phyloP scores from a whole-genome alignment of 2,329 filamentous ascomycete genomes.

The Ophiosphaerella korrae region DNA sequence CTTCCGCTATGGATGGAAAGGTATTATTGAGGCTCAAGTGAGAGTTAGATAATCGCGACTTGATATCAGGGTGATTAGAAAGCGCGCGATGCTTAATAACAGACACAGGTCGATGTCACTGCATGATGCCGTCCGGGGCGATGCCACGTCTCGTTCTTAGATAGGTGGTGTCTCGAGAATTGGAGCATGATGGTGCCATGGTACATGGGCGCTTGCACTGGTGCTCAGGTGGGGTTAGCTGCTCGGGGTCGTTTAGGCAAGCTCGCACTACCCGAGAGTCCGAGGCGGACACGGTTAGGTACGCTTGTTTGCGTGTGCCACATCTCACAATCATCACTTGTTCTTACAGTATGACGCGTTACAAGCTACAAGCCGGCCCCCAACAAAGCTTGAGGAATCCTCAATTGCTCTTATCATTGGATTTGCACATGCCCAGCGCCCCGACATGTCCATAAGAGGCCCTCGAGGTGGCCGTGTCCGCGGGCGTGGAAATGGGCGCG shows the following conservation, averaged over 20 bases:
- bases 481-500: constrained; percentile 20
- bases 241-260: neutral
- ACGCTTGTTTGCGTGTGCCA: neutral
- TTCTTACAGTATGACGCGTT: constrained; percentile 14
- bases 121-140: neutral
- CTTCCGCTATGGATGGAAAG: neutral
- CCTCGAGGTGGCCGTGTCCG: constrained; percentile 13
- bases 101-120: neutral
- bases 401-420: neutral
- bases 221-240: neutral
- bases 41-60: neutral
- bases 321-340: neutral
- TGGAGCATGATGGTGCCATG: neutral
- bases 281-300: neutral
- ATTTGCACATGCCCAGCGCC: neutral
- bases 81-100: neutral
- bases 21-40: neutral
- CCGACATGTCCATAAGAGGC: constrained; percentile 32
- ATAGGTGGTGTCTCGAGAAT: too few relatives aligned
- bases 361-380: neutral
- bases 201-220: too few relatives aligned
- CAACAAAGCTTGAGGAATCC: neutral
- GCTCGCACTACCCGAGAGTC: neutral
- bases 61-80: neutral
- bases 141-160: neutral